A percentile compares a stretch with the other conserved stretches of the same genome.
phyloP scores from a whole-genome alignment of 352 stramenopile genomes.

The Phytopythium delawarense region DNA sequence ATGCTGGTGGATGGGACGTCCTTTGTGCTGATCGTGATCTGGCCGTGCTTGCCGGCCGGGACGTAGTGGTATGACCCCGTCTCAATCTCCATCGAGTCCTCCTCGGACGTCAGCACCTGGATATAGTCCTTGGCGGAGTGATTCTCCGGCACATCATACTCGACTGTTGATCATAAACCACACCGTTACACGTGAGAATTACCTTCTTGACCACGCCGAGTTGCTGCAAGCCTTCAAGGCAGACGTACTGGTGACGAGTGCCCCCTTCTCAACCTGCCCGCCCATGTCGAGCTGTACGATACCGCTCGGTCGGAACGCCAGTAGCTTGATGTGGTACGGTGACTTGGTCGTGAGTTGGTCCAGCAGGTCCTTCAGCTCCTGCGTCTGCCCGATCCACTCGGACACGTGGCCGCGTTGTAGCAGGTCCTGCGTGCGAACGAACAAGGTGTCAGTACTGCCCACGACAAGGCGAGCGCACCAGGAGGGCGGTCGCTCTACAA shows the following conservation, averaged over 20 bases:
- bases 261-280: slow-evolving; percentile 79
- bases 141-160: slow-evolving; percentile 73
- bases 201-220: background rate
- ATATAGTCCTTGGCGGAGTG: slow-evolving; percentile 87
- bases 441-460: background rate
- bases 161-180: slow-evolving; percentile 35
- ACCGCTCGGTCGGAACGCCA: slow-evolving; percentile 76
- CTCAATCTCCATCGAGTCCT: slow-evolving; percentile 68
- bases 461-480: background rate
- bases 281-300: slow-evolving; percentile 84
- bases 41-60: slow-evolving; percentile 47
- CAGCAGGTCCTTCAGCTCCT: slow-evolving; percentile 73
- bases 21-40: slow-evolving; percentile 77
- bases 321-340: slow-evolving; percentile 62
- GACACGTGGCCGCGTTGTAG: slow-evolving; percentile 62
- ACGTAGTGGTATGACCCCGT: slow-evolving; percentile 80
- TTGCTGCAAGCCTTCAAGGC: background rate
- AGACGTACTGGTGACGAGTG: slow-evolving; percentile 69
- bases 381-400: slow-evolving; percentile 59
- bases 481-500: background rate
- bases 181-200: slow-evolving; percentile 1
- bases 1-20: slow-evolving; percentile 59
- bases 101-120: slow-evolving; percentile 72
- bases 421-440: slow-evolving; percentile 37
- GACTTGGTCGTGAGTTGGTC: slow-evolving; percentile 62